Conservation (phyloP, 2,329 filamentous ascomycete species). For the Penicillium thymicola region DNA sequence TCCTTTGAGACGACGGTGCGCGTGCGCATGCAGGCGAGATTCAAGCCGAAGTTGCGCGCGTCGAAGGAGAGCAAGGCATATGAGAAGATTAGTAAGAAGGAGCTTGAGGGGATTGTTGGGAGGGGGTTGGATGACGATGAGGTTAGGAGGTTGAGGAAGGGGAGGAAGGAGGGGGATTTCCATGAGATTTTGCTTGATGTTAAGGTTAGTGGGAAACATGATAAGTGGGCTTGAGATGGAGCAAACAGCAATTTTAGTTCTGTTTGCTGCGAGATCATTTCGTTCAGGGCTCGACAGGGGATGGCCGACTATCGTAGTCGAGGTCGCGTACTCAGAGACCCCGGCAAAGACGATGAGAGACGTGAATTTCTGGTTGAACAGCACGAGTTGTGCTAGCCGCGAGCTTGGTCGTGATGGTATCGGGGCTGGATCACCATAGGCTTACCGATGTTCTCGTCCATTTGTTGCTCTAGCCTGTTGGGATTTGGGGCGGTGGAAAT, state of each 20-base stretch:
- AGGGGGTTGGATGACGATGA: slow-evolving; percentile 78
- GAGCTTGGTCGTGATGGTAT: neutral
- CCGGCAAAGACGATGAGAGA: too few relatives aligned
- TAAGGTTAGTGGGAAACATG: slow-evolving; percentile 89
- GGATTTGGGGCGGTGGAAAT: neutral
- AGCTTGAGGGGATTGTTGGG: slow-evolving; percentile 78
- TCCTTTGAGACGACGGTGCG: slow-evolving; percentile 69
- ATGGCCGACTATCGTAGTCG: neutral
- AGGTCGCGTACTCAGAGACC: neutral
- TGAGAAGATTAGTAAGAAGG: slow-evolving; percentile 80
- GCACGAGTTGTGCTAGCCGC: neutral
- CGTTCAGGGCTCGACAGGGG: neutral
- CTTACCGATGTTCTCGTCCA: neutral
- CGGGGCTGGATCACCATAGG: too few relatives aligned
- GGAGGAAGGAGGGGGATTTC: slow-evolving; percentile 81
- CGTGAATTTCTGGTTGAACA: neutral
- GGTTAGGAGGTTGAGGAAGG: slow-evolving; percentile 76
- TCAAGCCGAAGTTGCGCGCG: slow-evolving; percentile 79
- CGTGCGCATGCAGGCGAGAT: slow-evolving; percentile 90
- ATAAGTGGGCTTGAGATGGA: slow-evolving; percentile 61
- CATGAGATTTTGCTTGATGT: slow-evolving; percentile 82
- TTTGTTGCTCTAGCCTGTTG: neutral
- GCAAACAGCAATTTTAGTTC: neutral
- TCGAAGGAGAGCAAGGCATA: slow-evolving; percentile 78
- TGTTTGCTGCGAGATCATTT: neutral